phyloP scores from a whole-genome alignment of 2,329 filamentous ascomycete species.

The Mycosphaerella sp. region DNA sequence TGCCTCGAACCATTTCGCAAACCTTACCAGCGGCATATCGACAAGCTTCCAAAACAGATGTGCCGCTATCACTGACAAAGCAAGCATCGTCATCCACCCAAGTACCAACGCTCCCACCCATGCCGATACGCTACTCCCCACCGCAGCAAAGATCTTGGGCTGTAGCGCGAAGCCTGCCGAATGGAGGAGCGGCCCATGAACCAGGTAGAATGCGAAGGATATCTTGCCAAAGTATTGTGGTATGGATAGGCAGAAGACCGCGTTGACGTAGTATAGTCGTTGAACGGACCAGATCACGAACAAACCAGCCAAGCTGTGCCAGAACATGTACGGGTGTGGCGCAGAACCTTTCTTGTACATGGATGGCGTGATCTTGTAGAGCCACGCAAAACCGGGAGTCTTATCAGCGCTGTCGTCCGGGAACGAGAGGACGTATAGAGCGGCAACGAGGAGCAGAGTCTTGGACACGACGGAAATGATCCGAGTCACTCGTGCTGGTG shows the following conservation, averaged over 20 bases:
- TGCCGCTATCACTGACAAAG: conserved; percentile 2
- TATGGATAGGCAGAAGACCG: conserved; percentile 2
- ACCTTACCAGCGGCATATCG: not conserved
- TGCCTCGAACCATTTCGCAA: not conserved
- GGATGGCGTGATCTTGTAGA: conserved; percentile 3
- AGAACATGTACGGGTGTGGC: conserved; percentile 5
- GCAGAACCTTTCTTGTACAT: not conserved
- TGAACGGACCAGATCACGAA: conserved; percentile 11
- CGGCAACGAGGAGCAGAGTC: not conserved
- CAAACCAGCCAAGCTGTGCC: conserved; percentile 10
- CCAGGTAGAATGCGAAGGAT: conserved; percentile 15
- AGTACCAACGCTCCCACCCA: conserved; percentile 6
- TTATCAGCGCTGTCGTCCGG: conserved; percentile 12
- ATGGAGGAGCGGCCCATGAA: conserved; percentile 16
- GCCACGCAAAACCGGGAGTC: conserved; percentile 10
- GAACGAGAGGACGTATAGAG: conserved; percentile 12
- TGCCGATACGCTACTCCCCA: not conserved
- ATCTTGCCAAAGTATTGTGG: conserved; percentile 17
- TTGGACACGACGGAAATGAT: not conserved
- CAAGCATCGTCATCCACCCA: conserved; percentile 13
- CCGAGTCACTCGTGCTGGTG: not conserved
- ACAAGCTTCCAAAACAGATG: conserved; percentile 16
- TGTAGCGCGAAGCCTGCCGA: conserved; percentile 12
- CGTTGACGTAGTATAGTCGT: not conserved
- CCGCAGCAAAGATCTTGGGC: conserved; percentile 1